These are phyloP conservation scores for Fibroporia radiculosa DNA, from an alignment of 768 basidiomycete species.

Conservation along the genomic window DNA sequence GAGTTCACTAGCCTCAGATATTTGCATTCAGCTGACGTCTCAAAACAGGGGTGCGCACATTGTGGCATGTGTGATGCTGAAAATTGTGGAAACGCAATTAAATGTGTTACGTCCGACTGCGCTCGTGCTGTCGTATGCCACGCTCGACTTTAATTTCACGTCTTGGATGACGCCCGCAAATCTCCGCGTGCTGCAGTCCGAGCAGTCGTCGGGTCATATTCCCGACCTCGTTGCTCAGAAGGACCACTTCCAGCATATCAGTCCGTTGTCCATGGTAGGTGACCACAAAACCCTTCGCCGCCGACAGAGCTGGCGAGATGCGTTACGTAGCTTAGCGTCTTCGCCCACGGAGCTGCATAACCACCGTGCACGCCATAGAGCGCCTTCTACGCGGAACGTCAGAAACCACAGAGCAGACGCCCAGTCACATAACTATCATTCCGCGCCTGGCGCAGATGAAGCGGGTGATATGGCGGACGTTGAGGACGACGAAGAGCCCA, in stretches of 20 bases:
- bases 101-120: constrained; percentile 67
- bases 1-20: constrained; percentile 27
- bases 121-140: constrained; percentile 84
- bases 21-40: constrained; percentile 6
- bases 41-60: constrained; percentile 75
- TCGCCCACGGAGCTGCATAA: constrained; percentile 14
- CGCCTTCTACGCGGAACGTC: too few species aligned
- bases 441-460: constrained; percentile 27
- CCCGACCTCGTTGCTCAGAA: constrained; percentile 74
- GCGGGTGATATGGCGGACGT: constrained; percentile 45
- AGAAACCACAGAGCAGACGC: background rate
- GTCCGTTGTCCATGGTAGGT: constrained; percentile 86
- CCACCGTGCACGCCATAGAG: constrained; percentile 12
- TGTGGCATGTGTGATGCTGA: constrained; percentile 77
- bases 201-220: constrained; percentile 80
- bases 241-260: constrained; percentile 75
- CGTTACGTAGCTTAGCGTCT: constrained; percentile 20
- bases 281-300: constrained; percentile 34
- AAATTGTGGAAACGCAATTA: constrained; percentile 62
- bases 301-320: constrained; percentile 25
- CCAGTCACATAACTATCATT: background rate
- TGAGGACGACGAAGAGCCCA: constrained; percentile 41
- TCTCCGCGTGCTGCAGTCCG: constrained; percentile 75
- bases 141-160: constrained; percentile 95
- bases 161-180: constrained; percentile 92